Evolutionary conservation across 768 basidiomycete genomes (phyloP), one percentile per base, ranked within the genome.

Genomic region (Sporobolomyces pararoseus): DNA sequence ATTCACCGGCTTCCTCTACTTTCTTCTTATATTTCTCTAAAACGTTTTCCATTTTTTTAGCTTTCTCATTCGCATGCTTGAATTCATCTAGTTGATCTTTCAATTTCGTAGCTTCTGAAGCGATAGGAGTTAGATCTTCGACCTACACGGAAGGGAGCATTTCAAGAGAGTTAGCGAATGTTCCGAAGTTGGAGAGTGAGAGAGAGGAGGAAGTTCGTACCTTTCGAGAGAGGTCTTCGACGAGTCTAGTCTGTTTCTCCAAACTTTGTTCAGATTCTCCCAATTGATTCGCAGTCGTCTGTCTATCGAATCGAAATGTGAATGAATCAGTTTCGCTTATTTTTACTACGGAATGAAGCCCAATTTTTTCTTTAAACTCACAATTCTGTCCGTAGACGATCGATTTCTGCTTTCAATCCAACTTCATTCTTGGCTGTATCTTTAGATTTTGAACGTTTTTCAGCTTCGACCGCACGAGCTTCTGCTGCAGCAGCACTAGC

Each of bases 11-110:
- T 78, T 97, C 96, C 76, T 97, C 95, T 1, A 98, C 84, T 80
- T 98, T 99, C 84, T 91, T 94, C 82, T 94, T 95, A 80, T 97
- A 94, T 79, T 98, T 99, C 80, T 97, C 93, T 85, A 96, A 90
- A 34, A 96, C 93, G 77, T 94, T 94, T 80, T 98, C 96, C 1
- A 88, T 89, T 83, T 97, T 98, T 76, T 90, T 88, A 49, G 93
- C 82, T 73, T 87, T 90, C 76, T 97, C 96, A 5, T 90, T 89
- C 7, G 91, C 89, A 80, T 97, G 93, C 7, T 88, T 88, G 68
- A 79, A 94, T 91, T 97, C 96, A 77, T 99, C 96, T 5, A 97
- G 83, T 80, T 94, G 87, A 77, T 98, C 96, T 78, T 93, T 94
- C 66, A 98, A 83, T 72, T 85, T 86, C 4, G 81, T 84, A 3